These are phyloP conservation scores for Plasmodium inui DNA, from an alignment of 169 alveolate species.

Conservation along the genomic window DNA sequence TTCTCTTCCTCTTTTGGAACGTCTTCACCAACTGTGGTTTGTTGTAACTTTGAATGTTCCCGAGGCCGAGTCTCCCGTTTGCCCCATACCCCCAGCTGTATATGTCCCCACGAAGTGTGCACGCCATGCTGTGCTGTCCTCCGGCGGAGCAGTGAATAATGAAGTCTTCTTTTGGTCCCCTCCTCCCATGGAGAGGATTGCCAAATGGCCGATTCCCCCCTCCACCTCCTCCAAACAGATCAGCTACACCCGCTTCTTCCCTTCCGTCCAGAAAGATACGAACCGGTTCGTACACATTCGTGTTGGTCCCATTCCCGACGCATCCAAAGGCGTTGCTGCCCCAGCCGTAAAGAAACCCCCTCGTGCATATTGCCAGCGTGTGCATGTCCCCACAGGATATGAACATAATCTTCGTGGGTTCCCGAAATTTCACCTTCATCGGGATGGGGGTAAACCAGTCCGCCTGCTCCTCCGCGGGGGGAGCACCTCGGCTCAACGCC, in stretches of 20 bases:
- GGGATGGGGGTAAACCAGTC: slow-evolving; percentile 89
- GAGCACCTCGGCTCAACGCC: too few relatives aligned
- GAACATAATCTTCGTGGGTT: slow-evolving; percentile 74
- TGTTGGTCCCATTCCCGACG: slow-evolving; percentile 85
- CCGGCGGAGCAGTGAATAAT: slow-evolving; percentile 83
- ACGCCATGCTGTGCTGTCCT: slow-evolving; percentile 81
- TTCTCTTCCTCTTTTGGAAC: slow-evolving; percentile 50
- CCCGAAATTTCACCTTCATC: slow-evolving; percentile 79
- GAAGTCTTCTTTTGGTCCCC: background rate
- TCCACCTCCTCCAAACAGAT: background rate
- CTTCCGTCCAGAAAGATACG: slow-evolving; percentile 32
- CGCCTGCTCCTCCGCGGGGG: slow-evolving; percentile 53
- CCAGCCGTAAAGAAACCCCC: slow-evolving; percentile 87
- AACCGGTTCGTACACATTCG: slow-evolving; percentile 80
- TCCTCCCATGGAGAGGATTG: too few relatives aligned
- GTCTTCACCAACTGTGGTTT: slow-evolving; percentile 76
- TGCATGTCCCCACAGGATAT: slow-evolving; percentile 90
- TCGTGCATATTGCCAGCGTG: slow-evolving; percentile 82
- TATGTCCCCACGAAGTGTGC: slow-evolving; percentile 72
- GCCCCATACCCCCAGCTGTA: slow-evolving; percentile 89
- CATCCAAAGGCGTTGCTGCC: slow-evolving; percentile 88
- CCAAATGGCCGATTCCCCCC: background rate
- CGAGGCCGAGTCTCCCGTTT: slow-evolving; percentile 89
- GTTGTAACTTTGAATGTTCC: slow-evolving; percentile 80
- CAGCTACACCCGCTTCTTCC: background rate